Conservation (phyloP, 2,329 filamentous ascomycete species). For the Talaromyces sp. region DNA sequence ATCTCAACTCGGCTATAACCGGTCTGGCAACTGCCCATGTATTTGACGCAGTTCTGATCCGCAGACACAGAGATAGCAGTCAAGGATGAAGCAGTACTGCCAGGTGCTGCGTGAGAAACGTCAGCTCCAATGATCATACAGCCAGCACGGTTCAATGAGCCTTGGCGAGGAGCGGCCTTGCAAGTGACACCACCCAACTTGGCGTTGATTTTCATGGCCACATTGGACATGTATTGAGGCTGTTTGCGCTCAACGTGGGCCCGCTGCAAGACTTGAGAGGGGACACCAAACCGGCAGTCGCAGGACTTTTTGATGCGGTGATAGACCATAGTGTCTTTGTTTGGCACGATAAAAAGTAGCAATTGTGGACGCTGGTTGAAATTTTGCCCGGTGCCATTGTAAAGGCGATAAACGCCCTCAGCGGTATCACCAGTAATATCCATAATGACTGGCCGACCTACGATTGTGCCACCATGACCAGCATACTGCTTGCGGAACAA, state of each 20-base stretch:
- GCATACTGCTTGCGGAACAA: slow-evolving; percentile 61
- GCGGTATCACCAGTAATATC: slow-evolving; percentile 45
- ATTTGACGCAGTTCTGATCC: slow-evolving; percentile 68
- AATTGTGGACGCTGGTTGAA: slow-evolving; percentile 65
- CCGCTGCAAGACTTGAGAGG: slow-evolving; percentile 77
- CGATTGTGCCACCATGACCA: slow-evolving; percentile 59
- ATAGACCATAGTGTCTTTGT: slow-evolving; percentile 70
- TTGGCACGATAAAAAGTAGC: slow-evolving; percentile 71
- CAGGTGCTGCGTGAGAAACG: slow-evolving; percentile 78
- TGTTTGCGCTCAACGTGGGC: slow-evolving; percentile 66
- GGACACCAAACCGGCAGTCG: slow-evolving; percentile 79
- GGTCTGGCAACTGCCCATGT: slow-evolving; percentile 73
- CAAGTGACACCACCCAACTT: slow-evolving; percentile 85
- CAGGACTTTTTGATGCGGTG: slow-evolving; percentile 83
- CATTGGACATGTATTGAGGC: slow-evolving; percentile 86
- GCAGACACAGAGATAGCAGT: slow-evolving; percentile 82
- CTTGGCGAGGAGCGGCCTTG: slow-evolving; percentile 45
- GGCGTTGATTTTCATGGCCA: slow-evolving; percentile 94
- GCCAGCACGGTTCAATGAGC: slow-evolving; percentile 33
- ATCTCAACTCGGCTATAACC: slow-evolving; percentile 83
- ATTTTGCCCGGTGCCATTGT: slow-evolving; percentile 53
- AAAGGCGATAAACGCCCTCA: slow-evolving; percentile 55
- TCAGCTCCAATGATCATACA: slow-evolving; percentile 90
- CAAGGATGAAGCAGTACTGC: slow-evolving; percentile 66
- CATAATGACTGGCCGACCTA: slow-evolving; percentile 46